phyloP scores from a whole-genome alignment of 2,329 filamentous ascomycete genomes.

The Colletotrichum sp. region DNA sequence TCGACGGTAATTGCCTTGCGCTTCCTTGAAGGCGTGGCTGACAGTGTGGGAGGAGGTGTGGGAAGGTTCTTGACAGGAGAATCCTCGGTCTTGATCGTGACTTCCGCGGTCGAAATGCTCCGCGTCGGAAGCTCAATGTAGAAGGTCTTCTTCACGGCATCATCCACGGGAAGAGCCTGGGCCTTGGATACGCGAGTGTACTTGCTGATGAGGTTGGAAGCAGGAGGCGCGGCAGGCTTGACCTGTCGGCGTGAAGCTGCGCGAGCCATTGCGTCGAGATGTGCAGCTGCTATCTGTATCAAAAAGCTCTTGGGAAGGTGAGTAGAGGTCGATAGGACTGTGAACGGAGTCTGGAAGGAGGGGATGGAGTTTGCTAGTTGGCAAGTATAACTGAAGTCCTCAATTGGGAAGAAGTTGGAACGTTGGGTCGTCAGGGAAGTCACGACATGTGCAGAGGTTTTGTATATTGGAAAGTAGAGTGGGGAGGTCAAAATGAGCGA shows the following conservation, averaged over 20 bases:
- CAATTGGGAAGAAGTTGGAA: not conserved
- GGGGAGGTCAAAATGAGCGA: conserved; percentile 13
- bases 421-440: not conserved
- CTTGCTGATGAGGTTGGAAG: conserved; percentile 18
- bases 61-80: not conserved
- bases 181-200: conserved; percentile 21
- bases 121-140: conserved; percentile 10
- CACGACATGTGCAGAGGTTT: conserved; percentile 13
- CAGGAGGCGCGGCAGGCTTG: conserved; percentile 11
- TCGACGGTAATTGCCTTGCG: conserved; percentile 11
- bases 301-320: not conserved
- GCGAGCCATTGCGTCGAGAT: conserved; percentile 20
- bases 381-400: not conserved
- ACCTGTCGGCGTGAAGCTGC: conserved; percentile 17
- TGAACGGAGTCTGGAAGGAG: not conserved
- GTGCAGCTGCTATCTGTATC: not conserved
- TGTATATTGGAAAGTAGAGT: conserved; percentile 16
- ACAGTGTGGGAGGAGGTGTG: not conserved
- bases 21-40: conserved; percentile 12
- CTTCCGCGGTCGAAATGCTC: conserved; percentile 1
- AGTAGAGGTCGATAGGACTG: not conserved
- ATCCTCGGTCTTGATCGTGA: conserved; percentile 1
- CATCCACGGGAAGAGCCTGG: not conserved
- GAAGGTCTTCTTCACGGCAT: conserved; percentile 16
- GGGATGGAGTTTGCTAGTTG: not conserved